A percentile compares a stretch with the other conserved stretches of the same genome.
Conservation (phyloP, 2,329 filamentous ascomycete species). For the Orbilia javanica region DNA sequence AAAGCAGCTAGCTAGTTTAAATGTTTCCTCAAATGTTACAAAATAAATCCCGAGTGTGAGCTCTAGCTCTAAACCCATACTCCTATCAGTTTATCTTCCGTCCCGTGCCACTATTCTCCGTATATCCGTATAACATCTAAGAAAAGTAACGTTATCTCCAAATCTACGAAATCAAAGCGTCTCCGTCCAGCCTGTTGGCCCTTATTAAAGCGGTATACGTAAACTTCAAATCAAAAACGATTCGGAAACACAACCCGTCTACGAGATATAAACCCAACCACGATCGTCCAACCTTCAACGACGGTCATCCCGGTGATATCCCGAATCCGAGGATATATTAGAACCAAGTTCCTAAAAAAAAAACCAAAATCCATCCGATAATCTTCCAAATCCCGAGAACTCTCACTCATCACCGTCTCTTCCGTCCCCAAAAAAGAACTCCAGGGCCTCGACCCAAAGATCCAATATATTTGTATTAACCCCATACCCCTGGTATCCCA, state of each 20-base stretch:
- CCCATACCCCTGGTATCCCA: neutral
- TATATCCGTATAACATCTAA: neutral
- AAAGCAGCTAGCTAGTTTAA: neutral
- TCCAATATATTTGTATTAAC: constrained; percentile 15
- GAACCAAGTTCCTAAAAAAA: neutral
- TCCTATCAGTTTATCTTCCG: neutral
- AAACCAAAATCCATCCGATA: constrained; percentile 13
- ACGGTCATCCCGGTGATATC: neutral
- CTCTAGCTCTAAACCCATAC: neutral
- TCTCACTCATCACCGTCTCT: neutral
- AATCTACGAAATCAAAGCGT: no score
- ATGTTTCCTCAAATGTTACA: neutral
- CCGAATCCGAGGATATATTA: constrained; percentile 10
- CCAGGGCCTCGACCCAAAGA: neutral
- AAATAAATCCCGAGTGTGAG: neutral
- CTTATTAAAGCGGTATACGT: neutral
- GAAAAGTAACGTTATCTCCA: neutral
- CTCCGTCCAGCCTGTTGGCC: neutral
- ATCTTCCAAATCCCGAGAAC: neutral
- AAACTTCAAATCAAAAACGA: neutral
- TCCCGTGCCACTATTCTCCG: neutral
- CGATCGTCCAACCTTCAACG: neutral
- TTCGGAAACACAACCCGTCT: constrained; percentile 18
- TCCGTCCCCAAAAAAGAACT: no score
- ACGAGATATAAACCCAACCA: neutral